Percentiles rank a stretch among this genome's conserved stretches.
Conservation (phyloP, 306 rosid genomes). For the Sesbania bispinosa region DNA sequence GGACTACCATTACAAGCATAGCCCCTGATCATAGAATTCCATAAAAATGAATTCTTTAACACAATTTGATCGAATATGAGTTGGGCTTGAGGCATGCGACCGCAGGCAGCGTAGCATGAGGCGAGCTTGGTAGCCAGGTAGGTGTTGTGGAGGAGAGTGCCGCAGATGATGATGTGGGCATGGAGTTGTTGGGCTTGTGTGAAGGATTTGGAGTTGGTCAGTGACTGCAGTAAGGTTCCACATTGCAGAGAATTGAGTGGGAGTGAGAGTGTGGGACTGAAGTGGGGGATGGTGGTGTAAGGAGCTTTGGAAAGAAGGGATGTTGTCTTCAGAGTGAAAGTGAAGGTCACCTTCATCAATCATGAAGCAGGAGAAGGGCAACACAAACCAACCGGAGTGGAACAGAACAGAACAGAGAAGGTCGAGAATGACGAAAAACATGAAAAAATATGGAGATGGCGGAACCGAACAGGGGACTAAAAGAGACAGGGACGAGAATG, state of each 20-base stretch:
- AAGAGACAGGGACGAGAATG: too few relatives aligned
- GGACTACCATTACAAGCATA: slow-evolving; percentile 37
- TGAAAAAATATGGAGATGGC: background rate
- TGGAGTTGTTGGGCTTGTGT: slow-evolving; percentile 48
- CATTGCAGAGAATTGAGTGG: slow-evolving; percentile 49
- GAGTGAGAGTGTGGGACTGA: slow-evolving; percentile 21
- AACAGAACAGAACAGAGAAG: background rate
- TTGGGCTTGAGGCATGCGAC: slow-evolving; percentile 42
- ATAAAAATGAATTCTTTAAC: slow-evolving; percentile 43
- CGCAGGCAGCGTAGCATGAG: slow-evolving; percentile 49
- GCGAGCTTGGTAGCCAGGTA: slow-evolving; percentile 53
- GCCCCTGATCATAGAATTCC: slow-evolving; percentile 57
- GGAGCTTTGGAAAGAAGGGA: slow-evolving; percentile 14
- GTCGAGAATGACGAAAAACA: background rate
- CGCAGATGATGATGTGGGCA: slow-evolving; percentile 34
- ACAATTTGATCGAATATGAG: slow-evolving; percentile 35
- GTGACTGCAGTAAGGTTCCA: slow-evolving; percentile 46
- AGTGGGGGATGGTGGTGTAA: background rate
- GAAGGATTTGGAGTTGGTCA: slow-evolving; percentile 43
- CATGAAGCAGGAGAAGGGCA: background rate
- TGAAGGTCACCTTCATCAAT: slow-evolving; percentile 35
- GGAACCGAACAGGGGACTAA: too few relatives aligned
- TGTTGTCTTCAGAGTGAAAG: slow-evolving; percentile 6
- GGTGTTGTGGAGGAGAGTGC: slow-evolving; percentile 40
- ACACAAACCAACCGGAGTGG: background rate